phyloP scores from a whole-genome alignment of 2,329 filamentous ascomycete genomes.

The Trichoderma simmonsii region DNA sequence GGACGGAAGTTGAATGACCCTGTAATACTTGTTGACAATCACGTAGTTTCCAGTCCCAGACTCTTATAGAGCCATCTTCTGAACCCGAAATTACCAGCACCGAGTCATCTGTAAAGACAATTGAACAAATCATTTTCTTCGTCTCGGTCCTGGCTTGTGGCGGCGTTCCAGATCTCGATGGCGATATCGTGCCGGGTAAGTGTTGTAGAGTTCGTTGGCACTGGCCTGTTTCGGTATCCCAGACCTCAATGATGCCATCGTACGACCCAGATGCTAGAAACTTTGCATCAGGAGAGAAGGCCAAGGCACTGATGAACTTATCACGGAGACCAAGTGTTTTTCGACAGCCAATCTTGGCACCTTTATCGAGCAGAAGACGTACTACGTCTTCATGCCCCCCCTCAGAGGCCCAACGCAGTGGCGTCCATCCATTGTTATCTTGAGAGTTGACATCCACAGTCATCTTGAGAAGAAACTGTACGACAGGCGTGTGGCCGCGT shows the following conservation, averaged over 20 bases:
- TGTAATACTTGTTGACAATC: neutral
- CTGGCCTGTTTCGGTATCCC: neutral
- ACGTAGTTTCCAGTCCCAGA: neutral
- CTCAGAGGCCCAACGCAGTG: neutral
- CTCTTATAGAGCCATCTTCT: neutral
- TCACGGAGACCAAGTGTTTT: neutral
- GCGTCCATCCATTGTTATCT: neutral
- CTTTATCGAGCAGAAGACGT: neutral
- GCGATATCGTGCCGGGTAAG: neutral
- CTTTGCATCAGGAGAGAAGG: neutral
- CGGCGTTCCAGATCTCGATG: neutral
- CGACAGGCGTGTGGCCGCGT: neutral
- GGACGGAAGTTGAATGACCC: neutral
- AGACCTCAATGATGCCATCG: neutral
- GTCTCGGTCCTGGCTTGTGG: rapidly evolving
- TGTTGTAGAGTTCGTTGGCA: neutral
- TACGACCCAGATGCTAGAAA: neutral
- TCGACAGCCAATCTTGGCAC: neutral
- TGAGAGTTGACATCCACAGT: neutral
- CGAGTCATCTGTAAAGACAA: neutral
- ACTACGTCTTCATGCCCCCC: neutral
- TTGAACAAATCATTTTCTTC: neutral
- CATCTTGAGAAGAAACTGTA: neutral
- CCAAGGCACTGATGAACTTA: neutral
- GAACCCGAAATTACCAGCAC: neutral